These are phyloP conservation scores for Didymella keratinophila DNA, from an alignment of 2,329 filamentous ascomycete species.

Conservation along the genomic window DNA sequence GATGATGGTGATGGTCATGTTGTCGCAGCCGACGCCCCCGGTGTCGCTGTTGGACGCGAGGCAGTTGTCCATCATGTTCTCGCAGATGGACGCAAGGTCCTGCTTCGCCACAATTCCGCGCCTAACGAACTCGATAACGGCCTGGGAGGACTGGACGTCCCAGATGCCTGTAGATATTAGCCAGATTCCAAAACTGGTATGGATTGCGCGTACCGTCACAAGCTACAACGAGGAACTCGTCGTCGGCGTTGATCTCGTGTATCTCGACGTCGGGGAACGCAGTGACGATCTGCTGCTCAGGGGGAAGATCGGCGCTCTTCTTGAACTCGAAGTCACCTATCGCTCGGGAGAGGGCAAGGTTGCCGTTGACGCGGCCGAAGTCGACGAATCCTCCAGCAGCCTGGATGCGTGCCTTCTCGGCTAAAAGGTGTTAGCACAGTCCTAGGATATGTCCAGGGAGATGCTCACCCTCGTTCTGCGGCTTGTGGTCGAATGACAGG, in stretches of 20 bases:
- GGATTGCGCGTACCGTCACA: slow-evolving; percentile 50
- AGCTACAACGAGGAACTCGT: slow-evolving; percentile 74
- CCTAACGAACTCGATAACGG: slow-evolving; percentile 94
- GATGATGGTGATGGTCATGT: slow-evolving; percentile 97
- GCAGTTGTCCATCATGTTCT: slow-evolving; percentile 99
- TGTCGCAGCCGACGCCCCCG: slow-evolving; percentile 96
- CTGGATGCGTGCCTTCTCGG: slow-evolving; percentile 94
- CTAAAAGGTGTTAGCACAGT: slow-evolving; percentile 57
- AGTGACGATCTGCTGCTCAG: slow-evolving; percentile 98
- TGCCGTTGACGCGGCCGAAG: slow-evolving; percentile 97
- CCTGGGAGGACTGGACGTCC: slow-evolving; percentile 99
- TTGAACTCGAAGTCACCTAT: slow-evolving; percentile 99
- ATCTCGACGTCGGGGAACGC: slow-evolving; percentile 93
- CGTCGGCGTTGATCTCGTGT: slow-evolving; percentile 89
- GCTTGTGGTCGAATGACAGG: slow-evolving; percentile 98
- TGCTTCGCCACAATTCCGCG: slow-evolving; percentile 97
- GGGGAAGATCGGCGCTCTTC: slow-evolving; percentile 94
- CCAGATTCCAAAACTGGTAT: not conserved
- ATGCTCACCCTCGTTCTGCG: slow-evolving; percentile 86
- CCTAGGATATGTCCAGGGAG: slow-evolving; percentile 8
- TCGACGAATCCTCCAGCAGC: slow-evolving; percentile 97
- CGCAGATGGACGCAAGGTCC: slow-evolving; percentile 91
- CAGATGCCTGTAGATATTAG: slow-evolving; percentile 77
- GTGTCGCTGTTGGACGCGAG: slow-evolving; percentile 97
- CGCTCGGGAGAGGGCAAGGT: slow-evolving; percentile 92